Base-by-base conservation (phyloP, 2,329 filamentous ascomycete genomes). In the Microdochium paspali region DNA sequence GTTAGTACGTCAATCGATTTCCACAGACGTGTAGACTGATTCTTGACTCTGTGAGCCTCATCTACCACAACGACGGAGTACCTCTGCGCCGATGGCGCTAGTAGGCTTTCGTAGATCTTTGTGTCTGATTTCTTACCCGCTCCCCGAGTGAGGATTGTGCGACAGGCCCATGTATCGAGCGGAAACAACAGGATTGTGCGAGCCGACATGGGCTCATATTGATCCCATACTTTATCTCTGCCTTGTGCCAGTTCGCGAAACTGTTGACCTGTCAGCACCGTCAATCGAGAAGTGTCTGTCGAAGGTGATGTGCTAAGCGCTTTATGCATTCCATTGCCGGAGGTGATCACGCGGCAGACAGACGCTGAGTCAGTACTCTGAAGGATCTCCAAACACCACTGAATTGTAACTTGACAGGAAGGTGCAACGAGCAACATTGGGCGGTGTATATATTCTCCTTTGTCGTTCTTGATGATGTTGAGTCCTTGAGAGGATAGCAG, bases 51-150 rank as follows among this genome's bases (percentile, higher is more conserved):
- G 43, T 61, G 53, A 2, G 59, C 58, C 32, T 61, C 60, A 25
- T 62, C 60, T 1, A 61, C 57, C 2, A 60, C 53, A 3, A 62
- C 54, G 5, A 61, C 46, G 3, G 60, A 62, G 44, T 61, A 61
- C 4, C 42, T 21, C 20, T 15, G 18, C 7, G 23, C 42, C 7
- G 42, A 24, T 44, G 10, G 13, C 26, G 49, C 48, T 56, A 18
- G 31, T 25, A 24, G 4, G 24, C 15, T 40, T 21, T 4, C 44
- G 35, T 7, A 13, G 25, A 5, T 46, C 46, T 9, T 48, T 18
- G 3, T 42, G 32, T 3, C 13, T 7, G 10, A 2, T 13, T 3
- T 2, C 25, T 32, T 51, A 53, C 1, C 57, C 13, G 60, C 32
- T 58, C 54, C 2, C 12, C 3, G 0, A 9, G 42, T 24, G 21